phyloP scores from a whole-genome alignment of 192 early-diverging fungal species.

The Linnemannia hyalina region DNA sequence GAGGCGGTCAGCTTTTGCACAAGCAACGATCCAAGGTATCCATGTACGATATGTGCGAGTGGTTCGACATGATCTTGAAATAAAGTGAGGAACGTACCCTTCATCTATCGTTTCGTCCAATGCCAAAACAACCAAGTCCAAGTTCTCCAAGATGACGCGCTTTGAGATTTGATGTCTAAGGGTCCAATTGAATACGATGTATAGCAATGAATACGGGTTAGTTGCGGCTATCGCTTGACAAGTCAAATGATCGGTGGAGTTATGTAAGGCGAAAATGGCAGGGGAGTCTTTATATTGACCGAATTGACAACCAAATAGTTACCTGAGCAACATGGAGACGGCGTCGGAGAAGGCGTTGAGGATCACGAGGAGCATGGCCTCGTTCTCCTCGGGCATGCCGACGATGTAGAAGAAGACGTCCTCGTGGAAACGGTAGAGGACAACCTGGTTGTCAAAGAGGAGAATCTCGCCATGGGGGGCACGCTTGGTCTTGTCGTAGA shows the following conservation, averaged over 20 bases:
- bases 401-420: constrained; percentile 95
- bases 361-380: constrained; percentile 85
- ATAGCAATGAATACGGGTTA: no score
- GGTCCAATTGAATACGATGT: not conserved
- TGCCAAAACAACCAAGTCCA: constrained; percentile 91
- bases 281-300: not conserved
- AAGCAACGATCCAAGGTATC: not conserved
- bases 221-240: not conserved
- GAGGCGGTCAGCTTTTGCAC: not conserved
- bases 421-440: constrained; percentile 87
- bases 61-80: not conserved
- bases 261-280: not conserved
- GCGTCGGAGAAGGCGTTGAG: constrained; percentile 89
- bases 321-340: constrained; percentile 87
- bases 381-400: constrained; percentile 93
- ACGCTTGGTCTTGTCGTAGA: constrained; percentile 94
- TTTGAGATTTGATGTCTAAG: constrained; percentile 91
- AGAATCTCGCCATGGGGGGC: constrained; percentile 84
- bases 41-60: not conserved
- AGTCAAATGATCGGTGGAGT: not conserved
- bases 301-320: not conserved
- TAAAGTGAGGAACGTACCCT: constrained; percentile 68
- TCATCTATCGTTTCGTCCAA: constrained; percentile 97
- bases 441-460: constrained; percentile 93
- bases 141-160: constrained; percentile 88